Evolutionary conservation across 2,329 filamentous ascomycete genomes (phyloP).

Genomic region (Alternaria angustiovoidea): DNA sequence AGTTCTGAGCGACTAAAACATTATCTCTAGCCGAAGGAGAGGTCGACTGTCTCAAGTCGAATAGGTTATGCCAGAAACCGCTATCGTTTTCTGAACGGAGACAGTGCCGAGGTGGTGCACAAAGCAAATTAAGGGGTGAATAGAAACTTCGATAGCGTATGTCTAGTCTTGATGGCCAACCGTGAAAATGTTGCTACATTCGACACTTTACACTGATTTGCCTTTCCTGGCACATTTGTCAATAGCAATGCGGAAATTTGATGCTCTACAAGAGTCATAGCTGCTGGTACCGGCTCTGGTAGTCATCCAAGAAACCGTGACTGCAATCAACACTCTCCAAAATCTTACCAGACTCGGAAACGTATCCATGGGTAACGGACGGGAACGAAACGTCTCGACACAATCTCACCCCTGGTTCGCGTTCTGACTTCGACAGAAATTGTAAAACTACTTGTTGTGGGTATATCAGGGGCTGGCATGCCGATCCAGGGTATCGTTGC

Average conservation of each 20-base stretch:
- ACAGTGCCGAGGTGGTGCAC: neutral
- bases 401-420: conserved; percentile 1
- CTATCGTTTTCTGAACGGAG: neutral
- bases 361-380: conserved; percentile 1
- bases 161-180: neutral
- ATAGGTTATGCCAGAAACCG: no score
- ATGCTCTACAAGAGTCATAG: conserved; percentile 2
- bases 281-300: neutral
- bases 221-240: neutral
- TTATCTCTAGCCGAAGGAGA: no score
- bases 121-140: neutral
- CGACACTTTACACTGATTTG: conserved; percentile 5
- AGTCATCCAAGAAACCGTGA: conserved; percentile 1
- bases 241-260: neutral
- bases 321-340: neutral
- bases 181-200: conserved; percentile 7
- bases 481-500: conserved; percentile 10
- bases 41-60: neutral
- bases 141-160: neutral
- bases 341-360: neutral
- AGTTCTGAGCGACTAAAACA: no score
- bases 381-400: neutral
- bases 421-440: neutral
- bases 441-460: neutral
- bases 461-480: conserved; percentile 1